Base-by-base conservation (phyloP, 2,329 filamentous ascomycete species). In the Sarocladium brachiariae region DNA sequence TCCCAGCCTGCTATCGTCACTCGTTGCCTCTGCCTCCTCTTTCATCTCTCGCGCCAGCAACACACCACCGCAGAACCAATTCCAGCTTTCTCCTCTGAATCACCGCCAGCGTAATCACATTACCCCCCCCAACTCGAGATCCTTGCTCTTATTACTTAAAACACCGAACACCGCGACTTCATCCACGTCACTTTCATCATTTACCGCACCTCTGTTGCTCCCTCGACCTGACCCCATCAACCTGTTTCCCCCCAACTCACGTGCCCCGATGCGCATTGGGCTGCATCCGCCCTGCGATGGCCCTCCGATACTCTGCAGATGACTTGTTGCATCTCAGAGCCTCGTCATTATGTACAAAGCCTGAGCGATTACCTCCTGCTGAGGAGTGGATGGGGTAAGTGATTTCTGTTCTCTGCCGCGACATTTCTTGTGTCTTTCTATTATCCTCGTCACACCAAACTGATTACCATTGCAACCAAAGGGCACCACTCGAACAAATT, bases 381-480 rank as follows among this genome's bases (percentile, higher is more conserved):
- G 89, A 95, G 71, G 89, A 95, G 74, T 97, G 91, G 91, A 95
- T 96, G 89, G 90, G 92, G 87, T 95, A 75, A 64, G 80, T 69
- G 46, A 6, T 50, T 51, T 49, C 39, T 43, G 31, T 25, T 16
- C 23, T 30, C 52, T 30, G 27, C 27, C 50, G 49, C 43, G n/a
- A n/a, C 34, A 51, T 46, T 45, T 46, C 46, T 54, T 54, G 41
- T 52, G 52, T 53, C 51, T 55, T 50, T 50, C 53, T 53, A 56
- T 54, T 60, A 53, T 56, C 56, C 55, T 48, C 52, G 51, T 50
- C 19, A 51, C 39, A 21, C 49, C 31, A 31, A 3, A 16, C 43
- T 47, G 21, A 47, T 21, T 14, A n/a, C 19, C 3, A 11, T 30
- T 9, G n/a, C 9, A 5, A 10, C 8, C 16, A 19, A n/a, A 47